phyloP scores from a whole-genome alignment of 2,329 filamentous ascomycete species.

The Fusarium foetens region DNA sequence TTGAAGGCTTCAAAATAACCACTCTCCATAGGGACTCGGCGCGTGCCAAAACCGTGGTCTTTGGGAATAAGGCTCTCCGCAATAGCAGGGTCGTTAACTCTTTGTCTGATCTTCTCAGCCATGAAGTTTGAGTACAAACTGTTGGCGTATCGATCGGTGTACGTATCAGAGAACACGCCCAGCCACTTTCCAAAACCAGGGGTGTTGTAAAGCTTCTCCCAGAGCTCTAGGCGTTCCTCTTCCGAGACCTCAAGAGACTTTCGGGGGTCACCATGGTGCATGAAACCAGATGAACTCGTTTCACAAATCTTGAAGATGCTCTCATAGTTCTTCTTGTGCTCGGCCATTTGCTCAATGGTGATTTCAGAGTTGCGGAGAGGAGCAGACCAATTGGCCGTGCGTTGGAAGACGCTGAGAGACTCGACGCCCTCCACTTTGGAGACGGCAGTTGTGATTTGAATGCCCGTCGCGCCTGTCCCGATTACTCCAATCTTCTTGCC shows the following conservation, averaged over 20 bases:
- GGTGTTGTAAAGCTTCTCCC: constrained; percentile 23
- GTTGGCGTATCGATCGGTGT: constrained; percentile 27
- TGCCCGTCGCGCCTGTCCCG: constrained; percentile 33
- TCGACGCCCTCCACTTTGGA: constrained; percentile 44
- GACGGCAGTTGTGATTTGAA: constrained; percentile 28
- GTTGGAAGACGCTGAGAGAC: constrained; percentile 48
- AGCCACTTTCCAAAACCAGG: constrained; percentile 34
- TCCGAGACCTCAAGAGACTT: constrained; percentile 19
- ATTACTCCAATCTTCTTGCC: constrained; percentile 29
- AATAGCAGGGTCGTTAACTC: constrained; percentile 6
- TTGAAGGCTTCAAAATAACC: constrained; percentile 35
- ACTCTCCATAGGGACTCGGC: constrained; percentile 31
- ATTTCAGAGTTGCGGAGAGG: constrained; percentile 38
- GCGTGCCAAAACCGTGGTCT: constrained; percentile 27
- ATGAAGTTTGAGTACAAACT: constrained; percentile 31
- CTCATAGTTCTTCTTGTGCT: constrained; percentile 26
- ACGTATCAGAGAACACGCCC: constrained; percentile 29
- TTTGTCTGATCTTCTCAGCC: constrained; percentile 24
- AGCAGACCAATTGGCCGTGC: constrained; percentile 42
- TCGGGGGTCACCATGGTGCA: constrained; percentile 30
- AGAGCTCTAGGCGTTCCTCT: constrained; percentile 12
- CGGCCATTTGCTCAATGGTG: constrained; percentile 9
- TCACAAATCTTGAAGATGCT: constrained; percentile 20
- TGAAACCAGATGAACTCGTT: constrained; percentile 17
- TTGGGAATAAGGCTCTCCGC: constrained; percentile 25